Base-by-base conservation (phyloP, 2,329 filamentous ascomycete genomes). In the Knufia fluminis region DNA sequence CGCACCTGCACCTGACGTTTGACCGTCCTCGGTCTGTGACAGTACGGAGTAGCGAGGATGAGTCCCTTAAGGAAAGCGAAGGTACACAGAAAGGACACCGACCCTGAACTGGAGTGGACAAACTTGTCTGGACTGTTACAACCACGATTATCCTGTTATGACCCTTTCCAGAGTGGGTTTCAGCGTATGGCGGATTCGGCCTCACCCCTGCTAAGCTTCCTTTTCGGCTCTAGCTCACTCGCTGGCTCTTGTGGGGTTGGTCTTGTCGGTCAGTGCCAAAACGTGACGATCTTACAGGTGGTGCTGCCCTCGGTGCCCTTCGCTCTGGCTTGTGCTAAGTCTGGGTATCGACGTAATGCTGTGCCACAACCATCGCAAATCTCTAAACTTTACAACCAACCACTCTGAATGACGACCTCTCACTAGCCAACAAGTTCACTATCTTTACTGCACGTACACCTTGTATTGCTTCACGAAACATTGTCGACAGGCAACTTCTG, bases 291-390 rank as follows among this genome's bases (percentile, higher is more conserved):
- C 16, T 32, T 12, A 28, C 42, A 35, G 28, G 26, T 10, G 42
- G 24, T 20, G 4, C 3, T 19, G 8, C 9, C 9, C 7, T 24
- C 20, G 7, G 9, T 14, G 22, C 22, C 12, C 23, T 9, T 44
- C 22, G 41, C 41, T 20, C 12, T 44, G 39, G 39, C 12, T 14
- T 22, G 9, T 20, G n/a, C n/a, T n/a, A n/a, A n/a, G n/a, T n/a
- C n/a, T n/a, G 10, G 24, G 16, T 20, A 35, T 45, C 42, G 42
- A 45, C 42, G 42, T 45, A 45, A 45, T 44, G 24, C 14, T 44
- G 24, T 32, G 24, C 41, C 20, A 44, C 41, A 9, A 7, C 35
- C 4, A 4, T 38, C 17, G 6, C 35, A n/a, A 38, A 38, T 38
- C 35, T 20, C 17, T 20, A 7, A 16, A 6, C 7, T 20, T 9